phyloP scores from a whole-genome alignment of 108 stramenopile species.

The Cyclostephanos tholiformis region DNA sequence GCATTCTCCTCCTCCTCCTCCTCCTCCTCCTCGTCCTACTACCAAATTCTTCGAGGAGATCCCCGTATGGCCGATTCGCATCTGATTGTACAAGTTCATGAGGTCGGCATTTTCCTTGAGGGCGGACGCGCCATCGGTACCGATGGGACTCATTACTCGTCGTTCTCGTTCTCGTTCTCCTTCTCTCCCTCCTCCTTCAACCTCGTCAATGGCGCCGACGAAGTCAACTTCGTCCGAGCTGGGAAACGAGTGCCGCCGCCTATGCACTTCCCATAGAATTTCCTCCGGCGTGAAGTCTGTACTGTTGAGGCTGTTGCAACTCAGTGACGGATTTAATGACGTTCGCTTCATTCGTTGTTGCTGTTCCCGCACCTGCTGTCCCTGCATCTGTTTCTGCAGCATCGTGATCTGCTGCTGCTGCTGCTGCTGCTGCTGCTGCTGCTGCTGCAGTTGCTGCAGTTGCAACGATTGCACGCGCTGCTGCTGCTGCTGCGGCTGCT shows the following conservation, averaged over 20 bases:
- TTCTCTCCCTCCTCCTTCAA: not conserved
- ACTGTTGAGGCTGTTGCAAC: not conserved
- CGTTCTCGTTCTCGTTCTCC: not conserved
- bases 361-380: too few species aligned
- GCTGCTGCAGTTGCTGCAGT: too few species aligned
- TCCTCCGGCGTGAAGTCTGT: not conserved
- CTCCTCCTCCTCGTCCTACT: not conserved
- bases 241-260: not conserved
- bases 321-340: not conserved
- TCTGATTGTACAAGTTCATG: not conserved
- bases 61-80: not conserved
- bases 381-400: not conserved
- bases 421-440: not conserved
- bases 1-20: not conserved
- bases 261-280: not conserved
- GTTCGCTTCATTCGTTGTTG: too few species aligned
- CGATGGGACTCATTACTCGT: not conserved
- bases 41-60: not conserved
- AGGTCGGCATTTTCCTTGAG: not conserved
- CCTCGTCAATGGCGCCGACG: not conserved
- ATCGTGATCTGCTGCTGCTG: not conserved
- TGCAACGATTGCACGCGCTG: not conserved
- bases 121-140: not conserved
- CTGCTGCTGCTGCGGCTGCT: not conserved
- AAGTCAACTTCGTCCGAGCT: not conserved